Percentiles rank a stretch among this genome's conserved stretches.
phyloP scores from a whole-genome alignment of 495 filamentous ascomycete species.

The Pseudomonodictys pantanalensis region DNA sequence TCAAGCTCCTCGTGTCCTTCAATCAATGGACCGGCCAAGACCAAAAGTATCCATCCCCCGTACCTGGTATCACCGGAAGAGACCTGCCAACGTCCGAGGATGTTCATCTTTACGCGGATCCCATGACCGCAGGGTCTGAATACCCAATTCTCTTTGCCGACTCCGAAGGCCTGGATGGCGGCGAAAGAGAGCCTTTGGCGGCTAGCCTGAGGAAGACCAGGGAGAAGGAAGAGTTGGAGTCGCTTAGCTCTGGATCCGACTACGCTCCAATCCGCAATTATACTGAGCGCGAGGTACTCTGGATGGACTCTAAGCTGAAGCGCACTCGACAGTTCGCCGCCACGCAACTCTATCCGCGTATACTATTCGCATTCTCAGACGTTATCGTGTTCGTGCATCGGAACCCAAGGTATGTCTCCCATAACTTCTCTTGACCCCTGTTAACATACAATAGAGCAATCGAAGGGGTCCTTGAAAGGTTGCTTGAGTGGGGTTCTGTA shows the following conservation, averaged over 20 bases:
- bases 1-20: slow-evolving; percentile 13
- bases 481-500: slow-evolving; percentile 37
- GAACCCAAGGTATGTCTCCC: slow-evolving; percentile 37
- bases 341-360: slow-evolving; percentile 38
- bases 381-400: slow-evolving; percentile 38
- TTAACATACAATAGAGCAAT: slow-evolving; percentile 18
- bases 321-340: slow-evolving; percentile 32
- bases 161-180: slow-evolving; percentile 42
- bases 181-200: slow-evolving; percentile 32
- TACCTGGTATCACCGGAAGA: slow-evolving; percentile 10
- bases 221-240: slow-evolving; percentile 12
- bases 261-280: slow-evolving; percentile 1
- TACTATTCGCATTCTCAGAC: slow-evolving; percentile 42
- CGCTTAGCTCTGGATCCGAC: slow-evolving; percentile 3
- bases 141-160: slow-evolving; percentile 39
- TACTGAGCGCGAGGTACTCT: slow-evolving; percentile 7
- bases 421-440: not conserved
- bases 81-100: slow-evolving; percentile 39
- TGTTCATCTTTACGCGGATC: slow-evolving; percentile 42
- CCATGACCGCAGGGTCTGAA: slow-evolving; percentile 5
- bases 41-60: slow-evolving; percentile 5
- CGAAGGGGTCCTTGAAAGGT: slow-evolving; percentile 34
- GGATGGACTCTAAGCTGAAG: slow-evolving; percentile 12
- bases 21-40: slow-evolving; percentile 2
- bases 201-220: slow-evolving; percentile 7